Conservation (phyloP, 805 yeast genomes). For the Barnettozyma californica region DNA sequence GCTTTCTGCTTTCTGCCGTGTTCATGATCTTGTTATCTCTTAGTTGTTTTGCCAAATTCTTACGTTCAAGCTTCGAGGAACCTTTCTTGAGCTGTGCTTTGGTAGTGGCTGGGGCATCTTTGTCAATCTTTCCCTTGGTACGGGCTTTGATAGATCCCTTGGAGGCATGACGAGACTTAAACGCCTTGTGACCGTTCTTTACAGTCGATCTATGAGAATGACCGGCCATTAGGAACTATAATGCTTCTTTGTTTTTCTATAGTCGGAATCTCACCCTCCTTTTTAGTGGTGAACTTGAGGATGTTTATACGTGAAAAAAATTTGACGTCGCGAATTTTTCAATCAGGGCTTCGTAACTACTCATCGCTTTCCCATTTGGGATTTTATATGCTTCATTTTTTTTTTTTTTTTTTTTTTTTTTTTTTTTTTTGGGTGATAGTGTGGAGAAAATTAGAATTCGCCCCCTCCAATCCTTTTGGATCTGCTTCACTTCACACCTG, state of each 20-base stretch:
- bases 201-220: slow-evolving; percentile 81
- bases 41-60: slow-evolving; percentile 72
- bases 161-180: slow-evolving; percentile 86
- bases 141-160: slow-evolving; percentile 81
- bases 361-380: slow-evolving; percentile 2
- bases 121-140: slow-evolving; percentile 85
- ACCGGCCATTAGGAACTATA: slow-evolving; percentile 48
- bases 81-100: slow-evolving; percentile 25
- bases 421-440: no score
- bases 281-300: neutral
- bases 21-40: slow-evolving; percentile 65
- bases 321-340: neutral
- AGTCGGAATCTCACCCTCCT: neutral
- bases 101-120: slow-evolving; percentile 30
- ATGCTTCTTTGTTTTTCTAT: neutral
- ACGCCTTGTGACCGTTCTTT: slow-evolving; percentile 82
- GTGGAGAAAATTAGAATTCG: no score
- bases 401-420: no score
- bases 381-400: no score
- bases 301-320: neutral
- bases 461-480: no score
- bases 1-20: slow-evolving; percentile 50
- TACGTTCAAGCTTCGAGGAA: slow-evolving; percentile 57
- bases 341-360: slow-evolving; percentile 3
- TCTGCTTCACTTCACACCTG: no score